Percentiles rank a stretch among this genome's conserved stretches.
Conservation (phyloP, 2,329 filamentous ascomycete genomes). For the Arthrobotrys sphaeroides region DNA sequence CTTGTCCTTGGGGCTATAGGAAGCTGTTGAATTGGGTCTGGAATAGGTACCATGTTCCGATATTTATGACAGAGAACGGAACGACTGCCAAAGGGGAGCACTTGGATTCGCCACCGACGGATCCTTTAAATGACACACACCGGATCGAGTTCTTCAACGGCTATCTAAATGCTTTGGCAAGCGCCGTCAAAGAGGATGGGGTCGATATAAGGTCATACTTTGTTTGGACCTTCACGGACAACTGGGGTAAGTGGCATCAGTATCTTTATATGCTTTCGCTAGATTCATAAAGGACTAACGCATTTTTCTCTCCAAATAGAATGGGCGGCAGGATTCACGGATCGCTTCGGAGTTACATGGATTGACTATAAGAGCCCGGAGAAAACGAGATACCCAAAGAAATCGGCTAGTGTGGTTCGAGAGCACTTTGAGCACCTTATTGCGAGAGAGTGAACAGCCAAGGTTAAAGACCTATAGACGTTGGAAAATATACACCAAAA, state of each 20-base stretch:
- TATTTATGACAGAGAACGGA: slow-evolving; percentile 64
- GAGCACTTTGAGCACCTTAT: slow-evolving; percentile 59
- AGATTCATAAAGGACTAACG: slow-evolving; percentile 5
- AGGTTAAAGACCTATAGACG: no score
- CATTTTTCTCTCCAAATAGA: slow-evolving; percentile 52
- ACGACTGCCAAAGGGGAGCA: slow-evolving; percentile 62
- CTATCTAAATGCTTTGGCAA: slow-evolving; percentile 62
- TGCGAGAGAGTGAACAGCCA: slow-evolving; percentile 25
- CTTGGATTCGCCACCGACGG: slow-evolving; percentile 59
- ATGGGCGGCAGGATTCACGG: slow-evolving; percentile 63
- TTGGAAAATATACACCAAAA: no score
- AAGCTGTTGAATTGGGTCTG: slow-evolving; percentile 63
- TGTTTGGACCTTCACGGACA: slow-evolving; percentile 63
- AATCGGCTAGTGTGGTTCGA: slow-evolving; percentile 59
- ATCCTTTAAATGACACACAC: slow-evolving; percentile 61
- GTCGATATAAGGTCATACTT: slow-evolving; percentile 62
- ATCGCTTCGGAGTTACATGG: slow-evolving; percentile 63
- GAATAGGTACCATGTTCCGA: slow-evolving; percentile 62
- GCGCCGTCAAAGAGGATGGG: slow-evolving; percentile 60
- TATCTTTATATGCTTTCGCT: neutral
- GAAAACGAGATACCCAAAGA: slow-evolving; percentile 62
- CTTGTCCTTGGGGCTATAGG: slow-evolving; percentile 61
- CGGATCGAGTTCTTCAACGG: slow-evolving; percentile 62
- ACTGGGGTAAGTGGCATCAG: slow-evolving; percentile 61
- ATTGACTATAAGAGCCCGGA: slow-evolving; percentile 62